Percentiles rank a stretch among this genome's conserved stretches.
These are phyloP conservation scores for Laetiporus sulphureus DNA, from an alignment of 1,284 basidiomycete species.

Conservation along the genomic window DNA sequence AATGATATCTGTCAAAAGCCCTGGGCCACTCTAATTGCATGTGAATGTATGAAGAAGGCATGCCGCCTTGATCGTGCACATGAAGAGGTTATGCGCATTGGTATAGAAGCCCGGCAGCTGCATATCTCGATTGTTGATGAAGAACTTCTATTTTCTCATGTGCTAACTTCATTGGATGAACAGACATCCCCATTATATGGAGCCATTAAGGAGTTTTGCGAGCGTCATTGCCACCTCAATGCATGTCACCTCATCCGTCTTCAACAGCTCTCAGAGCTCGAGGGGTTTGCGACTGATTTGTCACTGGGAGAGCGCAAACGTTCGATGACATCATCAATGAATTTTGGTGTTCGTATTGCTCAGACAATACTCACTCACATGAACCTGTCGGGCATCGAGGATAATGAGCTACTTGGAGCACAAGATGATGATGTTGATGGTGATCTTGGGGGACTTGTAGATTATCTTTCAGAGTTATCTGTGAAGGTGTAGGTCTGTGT, in stretches of 20 bases:
- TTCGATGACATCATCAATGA: no score
- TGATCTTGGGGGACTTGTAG: no score
- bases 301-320: not conserved
- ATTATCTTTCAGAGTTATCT: no score
- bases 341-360: no score
- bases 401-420: no score
- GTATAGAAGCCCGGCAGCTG: slow-evolving; percentile 25
- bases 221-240: not conserved
- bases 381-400: no score
- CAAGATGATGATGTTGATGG: no score
- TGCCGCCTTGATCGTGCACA: slow-evolving; percentile 25
- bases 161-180: not conserved
- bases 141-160: not conserved
- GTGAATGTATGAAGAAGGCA: slow-evolving; percentile 21
- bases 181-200: not conserved
- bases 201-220: not conserved
- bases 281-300: not conserved
- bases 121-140: slow-evolving; percentile 24
- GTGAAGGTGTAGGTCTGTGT: no score
- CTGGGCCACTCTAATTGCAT: slow-evolving; percentile 24
- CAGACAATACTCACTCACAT: no score
- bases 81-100: slow-evolving; percentile 26
- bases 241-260: not conserved
- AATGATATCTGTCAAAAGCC: slow-evolving; percentile 20
- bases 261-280: not conserved